Evolutionary conservation across 305 asterid genomes (phyloP).

Genomic region (Solanum aculeatissimum): DNA sequence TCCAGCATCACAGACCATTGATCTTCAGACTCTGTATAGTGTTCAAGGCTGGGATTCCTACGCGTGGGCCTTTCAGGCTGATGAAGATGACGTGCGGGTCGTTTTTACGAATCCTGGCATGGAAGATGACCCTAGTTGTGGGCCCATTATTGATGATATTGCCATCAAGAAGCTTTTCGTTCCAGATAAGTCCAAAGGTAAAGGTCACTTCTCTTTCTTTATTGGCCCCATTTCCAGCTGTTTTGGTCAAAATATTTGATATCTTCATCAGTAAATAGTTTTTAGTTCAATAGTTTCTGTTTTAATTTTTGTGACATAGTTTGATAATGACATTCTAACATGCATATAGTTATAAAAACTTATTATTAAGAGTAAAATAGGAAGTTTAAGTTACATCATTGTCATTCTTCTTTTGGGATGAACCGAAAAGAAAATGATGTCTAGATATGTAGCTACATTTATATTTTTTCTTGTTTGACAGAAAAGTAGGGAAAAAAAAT

Average conservation of each 20-base stretch:
- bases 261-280: not conserved
- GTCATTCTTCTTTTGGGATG: too few species aligned
- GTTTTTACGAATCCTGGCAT: constrained; percentile 74
- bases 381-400: not conserved
- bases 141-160: constrained; percentile 82
- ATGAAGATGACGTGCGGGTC: constrained; percentile 40
- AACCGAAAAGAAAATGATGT: too few species aligned
- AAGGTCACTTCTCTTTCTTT: not conserved
- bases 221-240: not conserved
- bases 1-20: constrained; percentile 72
- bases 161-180: constrained; percentile 82
- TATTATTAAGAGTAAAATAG: not conserved
- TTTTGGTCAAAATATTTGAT: not conserved
- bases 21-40: constrained; percentile 74
- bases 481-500: not conserved
- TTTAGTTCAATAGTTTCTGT: too few species aligned
- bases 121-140: constrained; percentile 98
- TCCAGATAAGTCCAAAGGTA: constrained; percentile 65
- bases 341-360: not conserved
- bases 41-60: constrained; percentile 92
- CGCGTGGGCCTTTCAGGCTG: constrained; percentile 78
- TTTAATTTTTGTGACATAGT: too few species aligned
- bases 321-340: not conserved
- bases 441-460: too few species aligned
- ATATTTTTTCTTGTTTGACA: not conserved